Evolutionary conservation across 495 filamentous ascomycete genomes (phyloP).

Genomic region (Tuber calosporum): DNA sequence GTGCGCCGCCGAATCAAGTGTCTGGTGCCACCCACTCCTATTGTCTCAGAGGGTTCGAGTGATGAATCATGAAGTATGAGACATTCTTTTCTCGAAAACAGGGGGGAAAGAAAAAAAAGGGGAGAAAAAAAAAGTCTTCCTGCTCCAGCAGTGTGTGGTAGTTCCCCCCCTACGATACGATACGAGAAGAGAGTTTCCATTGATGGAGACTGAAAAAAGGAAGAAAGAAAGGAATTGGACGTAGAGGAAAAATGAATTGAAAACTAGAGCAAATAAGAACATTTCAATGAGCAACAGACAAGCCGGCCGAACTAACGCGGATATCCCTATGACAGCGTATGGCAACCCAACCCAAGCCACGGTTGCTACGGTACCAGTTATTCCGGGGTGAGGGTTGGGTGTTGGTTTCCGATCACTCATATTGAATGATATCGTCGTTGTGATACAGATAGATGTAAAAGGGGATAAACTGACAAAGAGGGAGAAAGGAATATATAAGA

Average conservation of each 20-base stretch:
- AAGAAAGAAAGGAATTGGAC: background rate
- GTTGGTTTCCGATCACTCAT: background rate
- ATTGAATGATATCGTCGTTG: background rate
- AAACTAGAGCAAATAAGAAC: background rate
- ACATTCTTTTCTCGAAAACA: background rate
- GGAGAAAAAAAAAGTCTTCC: background rate
- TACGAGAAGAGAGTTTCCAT: background rate
- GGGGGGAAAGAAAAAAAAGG: background rate
- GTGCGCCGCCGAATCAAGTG: background rate
- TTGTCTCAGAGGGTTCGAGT: background rate
- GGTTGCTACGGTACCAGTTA: background rate
- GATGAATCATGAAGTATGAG: background rate
- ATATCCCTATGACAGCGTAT: background rate
- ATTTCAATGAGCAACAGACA: background rate
- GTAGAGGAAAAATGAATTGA: background rate
- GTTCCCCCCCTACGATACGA: background rate
- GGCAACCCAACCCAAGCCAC: background rate
- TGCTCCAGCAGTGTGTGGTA: background rate
- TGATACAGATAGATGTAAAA: conserved; percentile 5
- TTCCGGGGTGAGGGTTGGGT: background rate
- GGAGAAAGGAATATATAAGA: background rate
- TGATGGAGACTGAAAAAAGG: background rate
- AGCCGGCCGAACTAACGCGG: background rate
- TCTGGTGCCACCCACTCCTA: background rate
- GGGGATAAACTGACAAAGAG: background rate